Percentiles rank a stretch among this genome's conserved stretches.
Conservation (phyloP, 805 yeast species). For the Zygosaccharomyces bisporus region DNA sequence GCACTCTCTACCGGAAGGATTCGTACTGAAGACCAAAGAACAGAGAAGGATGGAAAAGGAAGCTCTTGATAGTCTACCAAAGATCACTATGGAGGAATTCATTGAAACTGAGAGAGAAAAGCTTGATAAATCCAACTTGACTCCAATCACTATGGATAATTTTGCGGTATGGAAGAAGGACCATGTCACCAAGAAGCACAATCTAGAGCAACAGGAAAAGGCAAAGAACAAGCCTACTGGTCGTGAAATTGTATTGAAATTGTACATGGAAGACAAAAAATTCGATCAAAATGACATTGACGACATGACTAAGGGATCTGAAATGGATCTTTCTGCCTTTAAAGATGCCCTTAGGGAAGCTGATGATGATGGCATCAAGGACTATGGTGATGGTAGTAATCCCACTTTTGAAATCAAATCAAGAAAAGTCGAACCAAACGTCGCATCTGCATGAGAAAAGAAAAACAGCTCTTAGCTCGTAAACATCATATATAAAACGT, state of each 20-base stretch:
- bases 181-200: conserved; percentile 56
- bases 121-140: conserved; percentile 64
- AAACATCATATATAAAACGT: neutral
- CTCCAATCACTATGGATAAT: conserved; percentile 81
- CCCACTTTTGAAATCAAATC: conserved; percentile 35
- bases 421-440: conserved; percentile 10
- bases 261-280: conserved; percentile 53
- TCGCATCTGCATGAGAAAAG: conserved; percentile 22
- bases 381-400: conserved; percentile 66
- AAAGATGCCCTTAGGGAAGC: conserved; percentile 38
- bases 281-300: conserved; percentile 47
- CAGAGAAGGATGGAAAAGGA: conserved; percentile 84
- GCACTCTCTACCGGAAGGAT: conserved; percentile 96
- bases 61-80: conserved; percentile 80
- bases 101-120: conserved; percentile 88
- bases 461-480: neutral
- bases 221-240: conserved; percentile 57
- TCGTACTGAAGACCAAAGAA: conserved; percentile 93
- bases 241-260: conserved; percentile 60
- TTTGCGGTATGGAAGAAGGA: conserved; percentile 80
- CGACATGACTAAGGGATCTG: conserved; percentile 36
- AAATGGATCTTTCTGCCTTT: conserved; percentile 44
- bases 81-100: conserved; percentile 92
- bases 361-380: conserved; percentile 48
- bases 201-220: conserved; percentile 38